These are phyloP conservation scores for Xylariaceae sp. DNA, from an alignment of 2,329 filamentous ascomycete species.

Conservation along the genomic window DNA sequence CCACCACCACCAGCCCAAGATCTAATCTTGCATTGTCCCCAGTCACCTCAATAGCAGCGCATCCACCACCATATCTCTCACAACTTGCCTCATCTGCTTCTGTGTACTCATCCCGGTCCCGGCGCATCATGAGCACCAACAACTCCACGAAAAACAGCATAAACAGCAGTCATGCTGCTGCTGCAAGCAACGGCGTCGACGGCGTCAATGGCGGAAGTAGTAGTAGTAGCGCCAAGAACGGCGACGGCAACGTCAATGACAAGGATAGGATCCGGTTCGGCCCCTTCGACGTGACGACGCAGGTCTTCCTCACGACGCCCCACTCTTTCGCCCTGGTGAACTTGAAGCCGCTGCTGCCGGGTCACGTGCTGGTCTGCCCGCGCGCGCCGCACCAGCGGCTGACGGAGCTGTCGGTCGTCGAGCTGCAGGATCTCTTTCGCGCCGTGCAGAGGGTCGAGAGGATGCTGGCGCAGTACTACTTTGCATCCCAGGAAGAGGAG, in stretches of 20 bases:
- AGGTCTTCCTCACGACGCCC: slow-evolving; percentile 82
- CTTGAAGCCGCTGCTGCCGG: slow-evolving; percentile 87
- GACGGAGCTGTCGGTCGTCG: slow-evolving; percentile 63
- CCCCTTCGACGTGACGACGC: slow-evolving; percentile 67
- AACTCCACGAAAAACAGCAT: too few species aligned
- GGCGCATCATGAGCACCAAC: background rate
- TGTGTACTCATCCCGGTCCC: too few species aligned
- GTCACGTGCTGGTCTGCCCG: slow-evolving; percentile 88
- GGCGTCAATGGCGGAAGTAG: too few species aligned
- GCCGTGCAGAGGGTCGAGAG: slow-evolving; percentile 77
- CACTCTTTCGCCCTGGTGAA: slow-evolving; percentile 88
- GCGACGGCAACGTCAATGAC: background rate
- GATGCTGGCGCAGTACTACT: slow-evolving; percentile 61
- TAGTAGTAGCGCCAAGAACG: too few species aligned
- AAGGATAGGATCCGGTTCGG: slow-evolving; percentile 58
- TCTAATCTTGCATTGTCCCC: too few species aligned
- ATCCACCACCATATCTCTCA: too few species aligned
- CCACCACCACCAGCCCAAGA: too few species aligned
- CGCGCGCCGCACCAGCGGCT: slow-evolving; percentile 64
- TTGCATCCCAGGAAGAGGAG: slow-evolving; percentile 24
- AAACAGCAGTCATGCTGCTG: too few species aligned
- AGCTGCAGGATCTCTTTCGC: slow-evolving; percentile 78
- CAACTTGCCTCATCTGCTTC: background rate
- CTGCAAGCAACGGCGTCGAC: too few species aligned
- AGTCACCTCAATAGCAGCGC: too few species aligned